Conservation (phyloP, 441 rosid genomes). For the Adansonia rubrostipa region DNA sequence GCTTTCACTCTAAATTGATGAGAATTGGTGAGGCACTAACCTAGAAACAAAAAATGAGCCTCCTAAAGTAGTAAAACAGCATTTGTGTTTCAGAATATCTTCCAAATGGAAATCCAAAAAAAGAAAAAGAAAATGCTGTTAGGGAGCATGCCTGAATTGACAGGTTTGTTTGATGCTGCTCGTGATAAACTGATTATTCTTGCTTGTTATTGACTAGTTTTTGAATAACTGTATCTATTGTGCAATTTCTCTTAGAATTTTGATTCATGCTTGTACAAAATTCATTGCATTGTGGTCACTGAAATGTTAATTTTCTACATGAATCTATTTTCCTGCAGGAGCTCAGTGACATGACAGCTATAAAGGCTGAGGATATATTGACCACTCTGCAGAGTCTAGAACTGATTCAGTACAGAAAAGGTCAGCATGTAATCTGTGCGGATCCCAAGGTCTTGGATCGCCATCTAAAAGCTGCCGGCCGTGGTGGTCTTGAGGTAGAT, state of each 20-base stretch:
- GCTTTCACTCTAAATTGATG: neutral
- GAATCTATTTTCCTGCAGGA: slow-evolving; percentile 50
- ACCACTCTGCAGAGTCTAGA: slow-evolving; percentile 94
- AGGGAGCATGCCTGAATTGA: neutral
- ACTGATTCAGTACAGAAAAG: slow-evolving; percentile 94
- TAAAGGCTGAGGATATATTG: slow-evolving; percentile 91
- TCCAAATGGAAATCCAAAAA: neutral
- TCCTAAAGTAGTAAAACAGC: neutral
- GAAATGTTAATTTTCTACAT: neutral
- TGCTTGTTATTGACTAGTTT: neutral
- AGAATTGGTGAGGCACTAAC: too few species aligned
- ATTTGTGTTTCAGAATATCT: neutral
- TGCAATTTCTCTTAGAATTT: neutral
- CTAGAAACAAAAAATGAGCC: neutral
- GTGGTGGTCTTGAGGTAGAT: slow-evolving; percentile 97
- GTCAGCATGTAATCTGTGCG: slow-evolving; percentile 97
- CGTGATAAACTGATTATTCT: neutral
- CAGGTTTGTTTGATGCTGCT: neutral
- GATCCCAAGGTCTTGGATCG: slow-evolving; percentile 98
- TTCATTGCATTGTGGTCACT: neutral
- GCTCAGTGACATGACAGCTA: slow-evolving; percentile 99
- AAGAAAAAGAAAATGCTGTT: neutral
- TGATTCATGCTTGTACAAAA: neutral
- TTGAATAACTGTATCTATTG: neutral
- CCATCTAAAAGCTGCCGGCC: slow-evolving; percentile 96